Percentiles rank a stretch among this genome's conserved stretches.
phyloP scores from a whole-genome alignment of 495 filamentous ascomycete genomes.

The Penicillium psychrofluorescens region DNA sequence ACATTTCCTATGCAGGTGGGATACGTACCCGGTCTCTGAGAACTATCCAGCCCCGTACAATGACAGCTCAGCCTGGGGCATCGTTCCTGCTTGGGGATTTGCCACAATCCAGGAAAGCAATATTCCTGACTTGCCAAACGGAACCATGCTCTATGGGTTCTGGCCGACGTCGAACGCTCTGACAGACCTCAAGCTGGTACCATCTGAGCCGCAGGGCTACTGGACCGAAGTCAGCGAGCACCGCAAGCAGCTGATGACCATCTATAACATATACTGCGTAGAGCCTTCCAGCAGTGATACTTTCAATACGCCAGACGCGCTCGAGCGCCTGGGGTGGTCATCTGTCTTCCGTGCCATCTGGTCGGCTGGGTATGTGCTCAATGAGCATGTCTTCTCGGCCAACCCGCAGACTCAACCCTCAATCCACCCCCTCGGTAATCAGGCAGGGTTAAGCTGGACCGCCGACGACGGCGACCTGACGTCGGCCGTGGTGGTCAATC shows the following conservation, averaged over 20 bases:
- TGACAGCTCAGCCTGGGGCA: constrained; percentile 39
- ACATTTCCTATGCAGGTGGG: constrained; percentile 17
- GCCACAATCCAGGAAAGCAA: constrained; percentile 43
- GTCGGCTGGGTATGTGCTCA: constrained; percentile 40
- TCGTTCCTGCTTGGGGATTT: constrained; percentile 52
- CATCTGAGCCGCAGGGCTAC: constrained; percentile 14
- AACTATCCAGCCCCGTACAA: constrained; percentile 45
- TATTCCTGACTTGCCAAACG: constrained; percentile 15
- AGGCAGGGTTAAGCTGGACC: constrained; percentile 23
- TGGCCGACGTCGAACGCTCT: constrained; percentile 24
- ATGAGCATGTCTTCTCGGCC: constrained; percentile 37
- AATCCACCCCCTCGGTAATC: constrained; percentile 28
- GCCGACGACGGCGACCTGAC: constrained; percentile 39
- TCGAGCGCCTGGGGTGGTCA: constrained; percentile 26
- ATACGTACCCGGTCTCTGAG: constrained; percentile 26
- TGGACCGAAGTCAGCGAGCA: constrained; percentile 36
- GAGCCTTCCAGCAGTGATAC: not conserved
- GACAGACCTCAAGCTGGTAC: constrained; percentile 18
- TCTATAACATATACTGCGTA: constrained; percentile 37
- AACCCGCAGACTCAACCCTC: constrained; percentile 3
- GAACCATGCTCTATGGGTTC: constrained; percentile 25
- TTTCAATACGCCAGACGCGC: constrained; percentile 1
- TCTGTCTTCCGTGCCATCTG: constrained; percentile 35
- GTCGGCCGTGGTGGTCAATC: constrained; percentile 25
- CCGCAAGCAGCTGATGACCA: constrained; percentile 33